Evolutionary conservation across 495 filamentous ascomycete genomes (phyloP).

Genomic region (Oidiodendron maius): DNA sequence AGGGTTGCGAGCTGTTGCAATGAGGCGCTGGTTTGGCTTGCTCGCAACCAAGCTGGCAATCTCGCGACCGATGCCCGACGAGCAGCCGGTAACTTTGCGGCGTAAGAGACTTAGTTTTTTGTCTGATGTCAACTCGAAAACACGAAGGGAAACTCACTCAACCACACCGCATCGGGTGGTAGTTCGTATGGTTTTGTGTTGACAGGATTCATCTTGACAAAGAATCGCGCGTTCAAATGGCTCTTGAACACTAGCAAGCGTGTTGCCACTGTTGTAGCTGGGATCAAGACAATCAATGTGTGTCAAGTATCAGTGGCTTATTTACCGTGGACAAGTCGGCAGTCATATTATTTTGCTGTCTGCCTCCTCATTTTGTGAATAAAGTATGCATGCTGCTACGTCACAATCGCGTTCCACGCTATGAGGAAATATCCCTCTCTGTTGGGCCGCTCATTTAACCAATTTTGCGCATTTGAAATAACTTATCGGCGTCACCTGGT

Average conservation of each 20-base stretch:
- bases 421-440: no score
- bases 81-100: constrained; percentile 41
- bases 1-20: constrained; percentile 31
- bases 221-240: background rate
- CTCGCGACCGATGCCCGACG: constrained; percentile 39
- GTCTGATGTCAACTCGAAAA: background rate
- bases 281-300: no score
- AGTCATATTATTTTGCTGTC: no score
- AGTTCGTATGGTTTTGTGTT: constrained; percentile 38
- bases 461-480: no score
- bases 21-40: constrained; percentile 25
- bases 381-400: no score
- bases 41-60: constrained; percentile 27
- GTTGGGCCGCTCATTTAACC: no score
- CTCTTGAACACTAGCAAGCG: background rate
- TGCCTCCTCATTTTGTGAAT: no score
- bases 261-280: background rate
- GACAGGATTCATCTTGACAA: constrained; percentile 23
- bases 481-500: no score
- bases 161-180: constrained; percentile 42
- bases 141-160: constrained; percentile 30
- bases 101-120: background rate
- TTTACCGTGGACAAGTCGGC: no score
- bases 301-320: no score
- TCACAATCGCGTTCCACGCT: no score